These are phyloP conservation scores for Coleophoma eucalyptorum DNA, from an alignment of 2,329 filamentous ascomycete genomes.

Conservation along the genomic window DNA sequence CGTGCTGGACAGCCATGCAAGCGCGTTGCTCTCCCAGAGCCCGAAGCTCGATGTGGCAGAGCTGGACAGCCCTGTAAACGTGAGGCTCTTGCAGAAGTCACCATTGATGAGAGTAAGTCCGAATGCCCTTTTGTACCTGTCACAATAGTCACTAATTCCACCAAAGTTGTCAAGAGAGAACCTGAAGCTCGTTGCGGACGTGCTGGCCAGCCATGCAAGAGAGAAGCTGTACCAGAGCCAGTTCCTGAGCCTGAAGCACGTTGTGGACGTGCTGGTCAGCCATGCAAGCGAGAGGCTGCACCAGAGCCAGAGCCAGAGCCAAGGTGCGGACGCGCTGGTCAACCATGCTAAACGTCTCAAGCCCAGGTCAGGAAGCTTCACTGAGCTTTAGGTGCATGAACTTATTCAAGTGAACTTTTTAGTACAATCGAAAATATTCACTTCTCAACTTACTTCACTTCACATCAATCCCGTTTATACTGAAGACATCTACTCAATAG, in stretches of 20 bases:
- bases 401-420: too few species aligned
- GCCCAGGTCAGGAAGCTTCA: too few species aligned
- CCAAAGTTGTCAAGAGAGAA: constrained; percentile 4
- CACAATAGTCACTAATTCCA: too few species aligned
- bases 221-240: constrained; percentile 12
- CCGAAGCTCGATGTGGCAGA: not conserved
- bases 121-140: too few species aligned
- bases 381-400: too few species aligned
- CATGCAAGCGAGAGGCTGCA: constrained; percentile 28
- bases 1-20: constrained; percentile 12
- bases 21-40: constrained; percentile 6
- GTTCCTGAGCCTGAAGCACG: constrained; percentile 9
- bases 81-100: not conserved
- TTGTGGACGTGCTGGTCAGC: constrained; percentile 23
- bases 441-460: too few species aligned
- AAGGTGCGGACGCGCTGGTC: constrained; percentile 17
- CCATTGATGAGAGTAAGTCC: too few species aligned
- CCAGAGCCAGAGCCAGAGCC: constrained; percentile 20
- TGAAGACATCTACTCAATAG: too few species aligned
- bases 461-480: too few species aligned
- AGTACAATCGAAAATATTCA: too few species aligned
- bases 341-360: constrained; percentile 9
- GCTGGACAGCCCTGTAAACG: not conserved
- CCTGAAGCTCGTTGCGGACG: constrained; percentile 20
- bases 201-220: constrained; percentile 9